These are phyloP conservation scores for Trypanosoma congolense DNA, from an alignment of 208 protist species.

Conservation along the genomic window DNA sequence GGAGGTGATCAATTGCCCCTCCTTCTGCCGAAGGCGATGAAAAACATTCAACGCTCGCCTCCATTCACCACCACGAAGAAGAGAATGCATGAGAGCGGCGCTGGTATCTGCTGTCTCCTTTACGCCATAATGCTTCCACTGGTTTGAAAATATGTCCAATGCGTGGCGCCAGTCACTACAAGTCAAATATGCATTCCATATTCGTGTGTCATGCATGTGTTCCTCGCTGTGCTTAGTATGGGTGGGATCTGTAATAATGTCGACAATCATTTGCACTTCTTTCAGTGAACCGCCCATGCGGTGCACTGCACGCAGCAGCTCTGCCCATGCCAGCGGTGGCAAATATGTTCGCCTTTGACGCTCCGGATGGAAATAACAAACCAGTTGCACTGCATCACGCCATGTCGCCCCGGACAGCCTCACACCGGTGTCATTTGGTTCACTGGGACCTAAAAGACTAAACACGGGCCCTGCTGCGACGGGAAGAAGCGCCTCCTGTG, in stretches of 20 bases:
- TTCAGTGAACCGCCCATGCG: slow-evolving; percentile 45
- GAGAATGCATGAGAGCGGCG: slow-evolving; percentile 54
- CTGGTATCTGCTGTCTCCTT: slow-evolving; percentile 38
- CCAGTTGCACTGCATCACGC: slow-evolving; percentile 10
- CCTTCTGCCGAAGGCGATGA: slow-evolving; percentile 20
- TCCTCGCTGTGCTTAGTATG: slow-evolving; percentile 34
- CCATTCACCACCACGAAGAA: slow-evolving; percentile 24
- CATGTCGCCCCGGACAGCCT: slow-evolving; percentile 8
- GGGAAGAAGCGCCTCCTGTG: slow-evolving; percentile 2
- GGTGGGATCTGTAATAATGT: slow-evolving; percentile 49
- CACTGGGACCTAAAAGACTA: slow-evolving; percentile 16
- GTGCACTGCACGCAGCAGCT: slow-evolving; percentile 43
- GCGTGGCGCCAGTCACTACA: slow-evolving; percentile 41
- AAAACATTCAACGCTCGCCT: slow-evolving; percentile 32
- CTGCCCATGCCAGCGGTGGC: slow-evolving; percentile 59
- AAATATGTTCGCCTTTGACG: slow-evolving; percentile 32
- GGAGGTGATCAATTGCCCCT: slow-evolving; percentile 20
- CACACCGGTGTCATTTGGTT: neutral
- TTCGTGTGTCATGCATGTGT: slow-evolving; percentile 38
- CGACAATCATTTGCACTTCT: slow-evolving; percentile 40
- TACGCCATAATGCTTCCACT: slow-evolving; percentile 43
- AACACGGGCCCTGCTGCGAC: slow-evolving; percentile 23
- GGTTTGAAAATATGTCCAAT: slow-evolving; percentile 47
- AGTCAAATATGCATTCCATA: slow-evolving; percentile 71
- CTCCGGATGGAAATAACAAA: slow-evolving; percentile 4